phyloP scores from a whole-genome alignment of 2,329 filamentous ascomycete species.

The Xylaria sp. region DNA sequence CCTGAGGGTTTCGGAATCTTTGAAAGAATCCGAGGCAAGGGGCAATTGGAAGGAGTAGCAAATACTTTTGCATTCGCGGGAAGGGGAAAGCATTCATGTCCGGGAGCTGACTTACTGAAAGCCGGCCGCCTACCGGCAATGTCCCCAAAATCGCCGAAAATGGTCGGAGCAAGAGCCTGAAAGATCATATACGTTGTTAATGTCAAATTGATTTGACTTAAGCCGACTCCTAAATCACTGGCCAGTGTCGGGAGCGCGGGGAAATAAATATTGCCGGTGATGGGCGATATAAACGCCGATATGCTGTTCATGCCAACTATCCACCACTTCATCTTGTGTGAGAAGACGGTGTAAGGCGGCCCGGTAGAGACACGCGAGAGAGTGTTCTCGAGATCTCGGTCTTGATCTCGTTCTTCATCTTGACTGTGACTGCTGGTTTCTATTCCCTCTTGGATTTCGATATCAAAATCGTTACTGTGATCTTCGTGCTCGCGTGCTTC shows the following conservation, averaged over 20 bases:
- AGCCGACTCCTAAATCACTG: constrained; percentile 45
- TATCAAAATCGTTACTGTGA: constrained; percentile 13
- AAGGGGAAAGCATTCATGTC: not conserved
- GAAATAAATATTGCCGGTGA: constrained; percentile 65
- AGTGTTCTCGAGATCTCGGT: constrained; percentile 40
- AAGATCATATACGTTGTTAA: constrained; percentile 68
- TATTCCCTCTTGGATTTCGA: constrained; percentile 23
- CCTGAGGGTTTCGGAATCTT: not conserved
- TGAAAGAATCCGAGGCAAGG: not conserved
- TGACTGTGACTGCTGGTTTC: constrained; percentile 21
- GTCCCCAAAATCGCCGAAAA: constrained; percentile 68
- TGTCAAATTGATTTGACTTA: constrained; percentile 54
- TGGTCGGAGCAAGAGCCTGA: constrained; percentile 64
- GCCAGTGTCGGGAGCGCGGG: constrained; percentile 50
- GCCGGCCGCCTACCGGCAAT: constrained; percentile 65
- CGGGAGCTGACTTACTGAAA: constrained; percentile 44
- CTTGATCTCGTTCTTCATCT: constrained; percentile 33
- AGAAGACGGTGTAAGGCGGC: constrained; percentile 50
- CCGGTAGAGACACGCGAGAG: constrained; percentile 46
- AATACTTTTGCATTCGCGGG: too few relatives aligned
- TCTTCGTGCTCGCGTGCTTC: constrained; percentile 7
- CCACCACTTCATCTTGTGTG: constrained; percentile 53
- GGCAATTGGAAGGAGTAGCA: too few relatives aligned
- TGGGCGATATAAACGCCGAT: constrained; percentile 61
- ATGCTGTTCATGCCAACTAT: constrained; percentile 59